Evolutionary conservation across 768 basidiomycete species (phyloP), one percentile per base, ranked within the genome.

Genomic region (Mycena pura): DNA sequence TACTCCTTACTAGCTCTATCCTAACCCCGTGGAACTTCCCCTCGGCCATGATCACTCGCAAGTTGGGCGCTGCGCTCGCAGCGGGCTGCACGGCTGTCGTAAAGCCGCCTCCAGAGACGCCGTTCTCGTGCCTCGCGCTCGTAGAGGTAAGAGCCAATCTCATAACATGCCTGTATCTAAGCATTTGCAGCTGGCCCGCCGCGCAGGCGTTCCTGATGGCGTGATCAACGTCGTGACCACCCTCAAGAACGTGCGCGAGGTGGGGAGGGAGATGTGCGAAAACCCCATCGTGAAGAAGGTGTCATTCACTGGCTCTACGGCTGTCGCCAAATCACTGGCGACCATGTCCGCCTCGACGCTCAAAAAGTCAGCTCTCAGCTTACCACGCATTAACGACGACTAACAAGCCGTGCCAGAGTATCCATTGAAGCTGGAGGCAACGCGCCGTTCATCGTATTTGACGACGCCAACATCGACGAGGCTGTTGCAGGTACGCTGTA

Each of bases 1-100:
- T 13, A 17, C 28, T 21, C 29, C 49, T 27, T n/a, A n/a, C n/a
- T 64, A 93, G 92, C 9, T 88, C 89, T 6, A 91, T 93, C 64
- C 65, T 93, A 39, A 92, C 91, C 1, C 91, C 91, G 32, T 92
- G 92, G 93, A 95, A 97, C 75, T 98, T 97, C 78, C 96, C 96
- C 2, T 93, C 91, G 24, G 93, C 94, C 0, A 96, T 96, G 93
- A 91, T 94, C 21, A 91, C 91, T 1, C 89, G 94, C n/a, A 96
- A 96, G 74, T 78, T 95, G 15, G 93, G 87, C 25, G 86, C 93
- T 27, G 94, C 93, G 22, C 84, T 99, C 15, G 96, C 96, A 2
- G 95, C 95, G 15, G 97, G 97, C n/a, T 98, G 96, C 72, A 97
- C 96, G 0, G 84, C 89, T 0, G 95, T 99, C 45, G 88, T 98